Evolutionary conservation across 2,329 filamentous ascomycete species (phyloP).

Genomic region (Bipolaris victoriae): DNA sequence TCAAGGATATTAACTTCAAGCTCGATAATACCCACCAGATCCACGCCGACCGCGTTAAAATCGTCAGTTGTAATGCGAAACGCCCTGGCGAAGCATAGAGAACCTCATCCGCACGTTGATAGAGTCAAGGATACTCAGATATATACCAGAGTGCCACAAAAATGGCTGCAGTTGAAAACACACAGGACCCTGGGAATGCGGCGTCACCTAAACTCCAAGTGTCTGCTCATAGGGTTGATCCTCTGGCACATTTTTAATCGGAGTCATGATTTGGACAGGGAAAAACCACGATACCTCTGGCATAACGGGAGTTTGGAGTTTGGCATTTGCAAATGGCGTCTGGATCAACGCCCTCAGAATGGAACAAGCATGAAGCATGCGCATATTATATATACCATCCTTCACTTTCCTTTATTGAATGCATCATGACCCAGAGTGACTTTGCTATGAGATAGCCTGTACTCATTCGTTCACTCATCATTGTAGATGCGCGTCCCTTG

Average conservation of each 20-base stretch:
- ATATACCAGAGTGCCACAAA: not conserved
- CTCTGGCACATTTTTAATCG: conserved; percentile 10
- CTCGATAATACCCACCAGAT: conserved; percentile 82
- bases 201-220: not conserved
- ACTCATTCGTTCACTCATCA: not conserved
- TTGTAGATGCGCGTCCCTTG: not conserved
- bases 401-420: not conserved
- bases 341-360: conserved; percentile 3
- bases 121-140: not conserved
- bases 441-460: not conserved
- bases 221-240: not conserved
- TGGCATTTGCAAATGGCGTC: not conserved
- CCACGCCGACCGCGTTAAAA: conserved; percentile 92
- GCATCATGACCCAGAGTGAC: not conserved
- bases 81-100: conserved; percentile 64
- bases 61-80: conserved; percentile 97
- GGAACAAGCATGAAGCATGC: conserved; percentile 5
- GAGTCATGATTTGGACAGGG: conserved; percentile 25
- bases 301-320: conserved; percentile 27
- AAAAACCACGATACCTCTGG: conserved; percentile 25
- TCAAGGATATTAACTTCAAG: conserved; percentile 99
- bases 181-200: not conserved
- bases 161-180: not conserved
- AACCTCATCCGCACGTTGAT: not conserved
- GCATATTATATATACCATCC: not conserved